Percentiles rank a stretch among this genome's conserved stretches.
phyloP scores from a whole-genome alignment of 345 rosid genomes.

The Gynandropsis gynandra region DNA sequence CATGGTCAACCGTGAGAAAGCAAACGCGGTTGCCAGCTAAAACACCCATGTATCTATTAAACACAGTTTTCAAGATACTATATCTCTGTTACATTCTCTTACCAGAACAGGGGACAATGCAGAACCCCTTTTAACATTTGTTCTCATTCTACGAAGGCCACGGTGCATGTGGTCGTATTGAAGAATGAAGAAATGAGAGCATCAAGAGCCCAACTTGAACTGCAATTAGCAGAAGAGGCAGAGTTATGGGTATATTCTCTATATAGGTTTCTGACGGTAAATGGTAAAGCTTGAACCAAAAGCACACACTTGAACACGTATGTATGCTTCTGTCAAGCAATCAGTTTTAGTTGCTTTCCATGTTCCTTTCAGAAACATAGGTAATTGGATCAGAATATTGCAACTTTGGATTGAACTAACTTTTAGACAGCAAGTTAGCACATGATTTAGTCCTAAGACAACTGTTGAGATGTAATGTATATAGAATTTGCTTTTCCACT shows the following conservation, averaged over 20 bases:
- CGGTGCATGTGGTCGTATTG: neutral
- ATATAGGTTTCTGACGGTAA: constrained; percentile 3
- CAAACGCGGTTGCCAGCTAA: constrained; percentile 27
- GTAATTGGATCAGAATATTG: too few relatives aligned
- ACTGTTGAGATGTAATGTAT: too few relatives aligned
- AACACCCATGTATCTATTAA: constrained; percentile 1
- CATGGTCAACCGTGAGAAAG: constrained; percentile 68
- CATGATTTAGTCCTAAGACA: too few relatives aligned
- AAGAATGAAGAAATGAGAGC: constrained; percentile 1
- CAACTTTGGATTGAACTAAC: too few relatives aligned
- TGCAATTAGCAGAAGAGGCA: neutral
- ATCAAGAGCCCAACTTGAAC: neutral
- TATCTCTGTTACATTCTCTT: too few relatives aligned
- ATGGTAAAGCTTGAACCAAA: constrained; percentile 4
- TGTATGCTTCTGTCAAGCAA: neutral
- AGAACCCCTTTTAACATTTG: neutral
- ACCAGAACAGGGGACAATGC: too few relatives aligned
- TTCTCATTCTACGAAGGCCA: neutral
- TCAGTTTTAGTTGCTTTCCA: constrained; percentile 7
- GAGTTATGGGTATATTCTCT: neutral
- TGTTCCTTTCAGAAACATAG: too few relatives aligned
- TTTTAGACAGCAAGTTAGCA: too few relatives aligned
- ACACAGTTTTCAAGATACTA: too few relatives aligned
- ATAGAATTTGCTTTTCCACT: constrained; percentile 14
- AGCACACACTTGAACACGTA: neutral